Percentiles rank a stretch among this genome's conserved stretches.
Evolutionary conservation across 345 rosid species (phyloP).

Genomic region (Capsella bursapastoris): DNA sequence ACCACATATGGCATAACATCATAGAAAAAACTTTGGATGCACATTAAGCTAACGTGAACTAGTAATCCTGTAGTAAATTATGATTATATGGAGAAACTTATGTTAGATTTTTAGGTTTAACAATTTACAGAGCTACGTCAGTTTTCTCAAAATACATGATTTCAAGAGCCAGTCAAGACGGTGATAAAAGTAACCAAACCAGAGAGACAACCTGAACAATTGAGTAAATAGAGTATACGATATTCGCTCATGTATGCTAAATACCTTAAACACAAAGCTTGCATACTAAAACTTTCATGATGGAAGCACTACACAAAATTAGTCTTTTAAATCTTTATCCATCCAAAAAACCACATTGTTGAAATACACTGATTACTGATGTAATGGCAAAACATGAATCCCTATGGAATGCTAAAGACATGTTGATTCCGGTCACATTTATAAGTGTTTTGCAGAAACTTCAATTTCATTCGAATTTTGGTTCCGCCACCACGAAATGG

Average conservation of each 20-base stretch:
- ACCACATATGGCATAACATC: neutral
- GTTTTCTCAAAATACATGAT: neutral
- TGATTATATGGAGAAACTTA: no score
- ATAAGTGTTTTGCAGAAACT: neutral
- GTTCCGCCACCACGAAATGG: slow-evolving; percentile 77
- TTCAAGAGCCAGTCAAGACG: neutral
- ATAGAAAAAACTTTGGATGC: neutral
- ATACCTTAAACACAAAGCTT: slow-evolving; percentile 6
- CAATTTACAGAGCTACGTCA: neutral
- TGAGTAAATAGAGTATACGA: neutral
- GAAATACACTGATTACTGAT: slow-evolving; percentile 21
- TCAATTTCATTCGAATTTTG: slow-evolving; percentile 65
- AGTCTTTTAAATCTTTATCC: slow-evolving; percentile 15
- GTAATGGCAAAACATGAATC: slow-evolving; percentile 13
- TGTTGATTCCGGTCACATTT: slow-evolving; percentile 15
- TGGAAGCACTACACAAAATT: neutral
- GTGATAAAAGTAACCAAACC: neutral
- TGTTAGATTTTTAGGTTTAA: neutral
- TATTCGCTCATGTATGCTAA: neutral
- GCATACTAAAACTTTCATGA: neutral
- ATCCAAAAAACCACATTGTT: slow-evolving; percentile 17
- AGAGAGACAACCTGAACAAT: slow-evolving; percentile 1
- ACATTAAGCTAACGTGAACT: no score
- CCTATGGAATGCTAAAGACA: slow-evolving; percentile 21
- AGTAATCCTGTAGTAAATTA: no score